Evolutionary conservation across 768 basidiomycete species (phyloP).

Genomic region (Candolleomyces efflorescens): DNA sequence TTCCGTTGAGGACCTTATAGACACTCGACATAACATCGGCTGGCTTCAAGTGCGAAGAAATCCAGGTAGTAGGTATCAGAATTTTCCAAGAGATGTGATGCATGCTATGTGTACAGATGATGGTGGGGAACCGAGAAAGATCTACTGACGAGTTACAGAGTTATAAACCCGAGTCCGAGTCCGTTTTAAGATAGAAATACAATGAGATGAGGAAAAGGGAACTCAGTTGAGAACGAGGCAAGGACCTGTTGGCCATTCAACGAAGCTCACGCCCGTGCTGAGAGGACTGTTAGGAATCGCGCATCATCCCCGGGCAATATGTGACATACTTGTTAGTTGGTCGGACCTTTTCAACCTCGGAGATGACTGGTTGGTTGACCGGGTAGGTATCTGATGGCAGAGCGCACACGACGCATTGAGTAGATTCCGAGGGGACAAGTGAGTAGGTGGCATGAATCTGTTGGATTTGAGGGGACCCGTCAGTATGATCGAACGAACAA

Average conservation of each 20-base stretch:
- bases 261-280: slow-evolving; percentile 48
- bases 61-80: too few relatives aligned
- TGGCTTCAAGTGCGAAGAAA: too few relatives aligned
- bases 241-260: slow-evolving; percentile 47
- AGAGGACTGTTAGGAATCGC: not conserved
- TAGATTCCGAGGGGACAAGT: slow-evolving; percentile 56
- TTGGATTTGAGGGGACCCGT: slow-evolving; percentile 5
- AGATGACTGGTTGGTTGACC: slow-evolving; percentile 35
- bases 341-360: slow-evolving; percentile 42
- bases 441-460: slow-evolving; percentile 63
- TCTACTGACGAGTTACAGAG: not conserved
- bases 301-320: not conserved
- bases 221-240: slow-evolving; percentile 53
- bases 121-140: not conserved
- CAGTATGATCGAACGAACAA: not conserved
- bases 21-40: too few relatives aligned
- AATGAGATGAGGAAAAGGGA: not conserved
- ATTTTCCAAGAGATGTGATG: too few relatives aligned
- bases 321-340: slow-evolving; percentile 8
- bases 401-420: slow-evolving; percentile 56
- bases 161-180: not conserved
- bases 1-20: too few relatives aligned
- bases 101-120: not conserved
- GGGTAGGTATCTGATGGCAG: slow-evolving; percentile 34
- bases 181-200: not conserved